Conservation (phyloP, 371 early-diverging fungal species). For the Amoeboaphelidium protococcarum region DNA sequence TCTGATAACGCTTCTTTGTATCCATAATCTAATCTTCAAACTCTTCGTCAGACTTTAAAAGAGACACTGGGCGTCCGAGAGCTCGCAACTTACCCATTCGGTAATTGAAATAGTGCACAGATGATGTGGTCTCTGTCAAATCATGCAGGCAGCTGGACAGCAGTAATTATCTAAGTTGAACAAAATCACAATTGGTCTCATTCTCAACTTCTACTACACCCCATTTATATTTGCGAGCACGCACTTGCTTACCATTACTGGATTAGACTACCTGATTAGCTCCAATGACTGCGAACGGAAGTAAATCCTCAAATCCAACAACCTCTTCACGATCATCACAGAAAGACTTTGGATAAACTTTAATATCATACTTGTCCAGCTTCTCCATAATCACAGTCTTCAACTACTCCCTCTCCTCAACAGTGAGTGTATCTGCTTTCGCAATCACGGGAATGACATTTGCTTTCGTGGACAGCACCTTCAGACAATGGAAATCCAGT, state of each 20-base stretch:
- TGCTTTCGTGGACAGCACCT: slow-evolving; percentile 16
- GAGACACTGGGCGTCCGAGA: not conserved
- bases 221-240: slow-evolving; percentile 24
- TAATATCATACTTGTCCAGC: slow-evolving; percentile 16
- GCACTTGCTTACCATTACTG: slow-evolving; percentile 14
- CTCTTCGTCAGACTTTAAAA: not conserved
- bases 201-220: slow-evolving; percentile 24
- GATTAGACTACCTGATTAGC: slow-evolving; percentile 18
- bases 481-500: slow-evolving; percentile 17
- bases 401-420: slow-evolving; percentile 19
- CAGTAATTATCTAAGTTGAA: slow-evolving; percentile 12
- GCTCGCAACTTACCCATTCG: not conserved
- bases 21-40: slow-evolving; percentile 15
- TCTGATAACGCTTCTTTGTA: slow-evolving; percentile 18
- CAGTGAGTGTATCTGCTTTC: slow-evolving; percentile 30
- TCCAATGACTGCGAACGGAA: slow-evolving; percentile 24
- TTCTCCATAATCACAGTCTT: slow-evolving; percentile 18
- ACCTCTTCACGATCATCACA: slow-evolving; percentile 21
- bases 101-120: not conserved
- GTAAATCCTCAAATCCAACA: slow-evolving; percentile 4
- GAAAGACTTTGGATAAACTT: slow-evolving; percentile 19
- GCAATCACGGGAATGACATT: slow-evolving; percentile 35
- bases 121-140: not conserved
- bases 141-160: not conserved
- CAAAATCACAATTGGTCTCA: slow-evolving; percentile 15